Evolutionary conservation across 1,139 yeast species (phyloP), one percentile per base, ranked within the genome.

Genomic region (Candida tropicalis): DNA sequence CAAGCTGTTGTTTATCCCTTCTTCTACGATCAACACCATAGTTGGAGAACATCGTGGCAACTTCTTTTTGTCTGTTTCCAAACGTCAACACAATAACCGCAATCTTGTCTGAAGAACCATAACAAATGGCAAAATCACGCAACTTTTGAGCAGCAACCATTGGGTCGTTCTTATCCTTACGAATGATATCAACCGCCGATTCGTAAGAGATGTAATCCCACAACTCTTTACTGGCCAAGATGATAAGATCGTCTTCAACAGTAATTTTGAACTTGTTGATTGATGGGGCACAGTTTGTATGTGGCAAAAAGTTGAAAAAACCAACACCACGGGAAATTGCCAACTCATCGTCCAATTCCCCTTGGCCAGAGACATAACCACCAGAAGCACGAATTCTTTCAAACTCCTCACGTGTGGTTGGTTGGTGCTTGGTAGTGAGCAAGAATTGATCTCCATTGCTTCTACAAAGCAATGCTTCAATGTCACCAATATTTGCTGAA

Each of bases 291-390:
- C 96, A 87, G 58, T 87, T 89, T 25, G 95, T 82, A 60, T 89
- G 96, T 1, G 98, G 97, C 42, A 90, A 74, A 54, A 85, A 74
- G 52, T 88, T 86, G 62, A 86, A 84, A 60, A 87, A 91, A 0
- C 99, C 99, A 43, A 89, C 90, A 24, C 97, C 96, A 54, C 99
- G 78, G 1, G 97, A 87, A 32, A 90, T 87, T 40, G 82, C 84
- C 20, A 89, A 75, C 31, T 81, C 84, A 36, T 95, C 95, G 61
- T 91, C 97, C 39, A 93, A 75, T 46, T 84, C 82, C 46, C 96
- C 97, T 56, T 86, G 87, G 11, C 89, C 86, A 2, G 89, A 81
- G 13, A 93, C 96, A 58, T 79, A 85, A 1, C 98, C 98, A 40
- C 98, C 98, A 16, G 95, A 81, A 2, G 88, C 87, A 55, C 98